Percentiles rank a stretch among this genome's conserved stretches.
Conservation (phyloP, 805 yeast genomes). For the Yamadazyma paraphyllophila region DNA sequence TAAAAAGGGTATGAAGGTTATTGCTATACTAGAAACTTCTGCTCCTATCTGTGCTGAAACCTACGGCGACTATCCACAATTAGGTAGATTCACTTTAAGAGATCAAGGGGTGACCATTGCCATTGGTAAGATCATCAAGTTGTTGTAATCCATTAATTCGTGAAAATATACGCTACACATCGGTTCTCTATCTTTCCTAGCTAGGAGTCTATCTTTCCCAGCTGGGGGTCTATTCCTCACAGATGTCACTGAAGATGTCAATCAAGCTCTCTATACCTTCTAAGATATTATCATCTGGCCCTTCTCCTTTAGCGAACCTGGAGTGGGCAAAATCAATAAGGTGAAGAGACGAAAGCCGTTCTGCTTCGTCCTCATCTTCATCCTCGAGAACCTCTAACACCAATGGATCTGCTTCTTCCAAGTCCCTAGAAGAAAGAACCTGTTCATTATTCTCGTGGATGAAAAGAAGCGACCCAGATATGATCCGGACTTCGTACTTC, state of each 20-base stretch:
- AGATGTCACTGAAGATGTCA: conserved; percentile 30
- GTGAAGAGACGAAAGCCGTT: conserved; percentile 55
- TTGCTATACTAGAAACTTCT: conserved; percentile 82
- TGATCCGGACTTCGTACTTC: conserved; percentile 59
- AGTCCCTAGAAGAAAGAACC: conserved; percentile 11
- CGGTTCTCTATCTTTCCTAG: too few species aligned
- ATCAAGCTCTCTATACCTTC: conserved; percentile 68
- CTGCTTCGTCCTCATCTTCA: conserved; percentile 29
- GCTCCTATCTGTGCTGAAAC: conserved; percentile 94
- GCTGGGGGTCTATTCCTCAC: background rate
- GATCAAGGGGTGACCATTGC: conserved; percentile 99
- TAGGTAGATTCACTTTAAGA: conserved; percentile 97
- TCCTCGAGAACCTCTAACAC: conserved; percentile 9
- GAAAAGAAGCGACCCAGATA: conserved; percentile 71
- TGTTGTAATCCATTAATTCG: conserved; percentile 25
- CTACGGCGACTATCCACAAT: conserved; percentile 87
- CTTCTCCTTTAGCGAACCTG: conserved; percentile 54
- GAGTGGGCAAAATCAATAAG: conserved; percentile 94
- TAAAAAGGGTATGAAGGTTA: conserved; percentile 97
- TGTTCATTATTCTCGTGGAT: conserved; percentile 75
- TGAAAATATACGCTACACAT: too few species aligned
- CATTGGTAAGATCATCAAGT: conserved; percentile 93
- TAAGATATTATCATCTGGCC: conserved; percentile 69
- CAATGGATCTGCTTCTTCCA: conserved; percentile 39
- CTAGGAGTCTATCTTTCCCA: too few species aligned